Evolutionary conservation across 345 rosid genomes (phyloP).

Genomic region (Moricandia arvensis): DNA sequence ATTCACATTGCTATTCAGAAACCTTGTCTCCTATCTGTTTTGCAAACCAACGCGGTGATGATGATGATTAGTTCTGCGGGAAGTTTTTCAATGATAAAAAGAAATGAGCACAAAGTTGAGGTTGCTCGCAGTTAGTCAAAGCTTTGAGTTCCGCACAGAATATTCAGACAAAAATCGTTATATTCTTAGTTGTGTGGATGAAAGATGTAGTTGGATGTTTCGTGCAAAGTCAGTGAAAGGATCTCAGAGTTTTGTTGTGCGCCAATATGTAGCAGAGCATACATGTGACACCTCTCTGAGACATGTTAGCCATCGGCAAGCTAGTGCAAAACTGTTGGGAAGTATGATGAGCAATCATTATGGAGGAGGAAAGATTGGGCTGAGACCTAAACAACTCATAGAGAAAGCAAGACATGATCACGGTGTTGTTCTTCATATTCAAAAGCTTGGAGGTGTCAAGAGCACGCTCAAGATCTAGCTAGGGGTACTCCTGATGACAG

Average conservation of each 20-base stretch:
- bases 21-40: background rate
- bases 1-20: background rate
- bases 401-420: background rate
- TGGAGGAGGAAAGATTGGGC: background rate
- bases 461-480: too few relatives aligned
- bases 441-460: too few relatives aligned
- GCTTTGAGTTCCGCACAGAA: too few relatives aligned
- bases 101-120: background rate
- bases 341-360: background rate
- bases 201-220: background rate
- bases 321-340: background rate
- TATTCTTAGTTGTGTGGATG: background rate
- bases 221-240: background rate
- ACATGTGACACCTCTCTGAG: background rate
- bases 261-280: background rate
- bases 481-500: background rate
- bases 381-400: background rate
- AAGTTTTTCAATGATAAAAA: background rate
- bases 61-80: background rate
- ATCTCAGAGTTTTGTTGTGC: too few relatives aligned
- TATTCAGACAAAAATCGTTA: background rate
- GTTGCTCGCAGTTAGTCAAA: background rate
- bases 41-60: background rate
- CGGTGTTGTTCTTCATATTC: too few relatives aligned
- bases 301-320: background rate